Evolutionary conservation across 371 early-diverging fungal species (phyloP).

Genomic region (Mucor piriformis): DNA sequence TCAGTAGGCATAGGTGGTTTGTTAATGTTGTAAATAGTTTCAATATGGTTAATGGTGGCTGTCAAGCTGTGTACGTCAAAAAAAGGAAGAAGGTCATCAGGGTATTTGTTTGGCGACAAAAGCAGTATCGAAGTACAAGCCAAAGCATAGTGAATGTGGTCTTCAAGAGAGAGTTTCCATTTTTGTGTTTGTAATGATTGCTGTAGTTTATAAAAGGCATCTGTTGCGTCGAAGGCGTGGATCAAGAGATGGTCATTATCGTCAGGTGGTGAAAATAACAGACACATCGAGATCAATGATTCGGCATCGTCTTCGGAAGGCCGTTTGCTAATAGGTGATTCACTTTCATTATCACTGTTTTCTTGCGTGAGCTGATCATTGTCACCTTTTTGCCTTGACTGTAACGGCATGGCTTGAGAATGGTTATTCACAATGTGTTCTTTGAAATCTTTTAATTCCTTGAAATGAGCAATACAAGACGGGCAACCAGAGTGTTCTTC

Average conservation of each 20-base stretch:
- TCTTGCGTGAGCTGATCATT: constrained; percentile 6
- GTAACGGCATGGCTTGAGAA: constrained; percentile 9
- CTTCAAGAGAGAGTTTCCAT: constrained; percentile 21
- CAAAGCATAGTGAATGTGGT: constrained; percentile 12
- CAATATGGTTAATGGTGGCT: constrained; percentile 7
- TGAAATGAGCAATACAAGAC: constrained; percentile 20
- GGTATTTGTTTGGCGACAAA: constrained; percentile 9
- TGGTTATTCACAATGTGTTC: constrained; percentile 13
- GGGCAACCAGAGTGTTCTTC: constrained; percentile 22
- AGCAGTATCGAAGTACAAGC: constrained; percentile 7
- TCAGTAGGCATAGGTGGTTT: constrained; percentile 6
- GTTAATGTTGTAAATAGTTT: constrained; percentile 9
- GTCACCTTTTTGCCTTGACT: constrained; percentile 9
- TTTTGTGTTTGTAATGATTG: constrained; percentile 7
- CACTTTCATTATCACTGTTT: constrained; percentile 14
- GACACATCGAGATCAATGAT: constrained; percentile 12
- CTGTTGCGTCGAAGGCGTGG: constrained; percentile 4
- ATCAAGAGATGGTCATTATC: constrained; percentile 10
- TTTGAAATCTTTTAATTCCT: constrained; percentile 13
- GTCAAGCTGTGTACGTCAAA: constrained; percentile 11
- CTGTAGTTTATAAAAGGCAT: constrained; percentile 12
- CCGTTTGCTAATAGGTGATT: constrained; percentile 12
- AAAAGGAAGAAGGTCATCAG: constrained; percentile 10
- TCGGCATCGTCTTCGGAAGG: constrained; percentile 1
- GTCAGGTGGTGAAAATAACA: constrained; percentile 7